phyloP scores from a whole-genome alignment of 352 stramenopile species.

The Blastocystis sp. region DNA sequence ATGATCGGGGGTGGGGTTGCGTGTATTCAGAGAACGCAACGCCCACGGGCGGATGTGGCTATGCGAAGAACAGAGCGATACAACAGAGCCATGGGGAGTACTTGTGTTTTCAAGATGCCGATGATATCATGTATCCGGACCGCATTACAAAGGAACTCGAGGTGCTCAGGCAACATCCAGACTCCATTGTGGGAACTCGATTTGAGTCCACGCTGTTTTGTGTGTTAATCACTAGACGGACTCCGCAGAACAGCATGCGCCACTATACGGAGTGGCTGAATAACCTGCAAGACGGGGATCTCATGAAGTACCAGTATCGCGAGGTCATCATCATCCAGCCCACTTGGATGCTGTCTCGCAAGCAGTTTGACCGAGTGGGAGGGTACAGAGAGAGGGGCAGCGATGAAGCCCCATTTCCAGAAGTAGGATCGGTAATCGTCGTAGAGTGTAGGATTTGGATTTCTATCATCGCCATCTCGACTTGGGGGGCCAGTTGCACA shows the following conservation, averaged over 20 bases:
- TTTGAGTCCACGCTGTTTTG: constrained; percentile 54
- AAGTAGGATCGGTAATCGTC: not conserved
- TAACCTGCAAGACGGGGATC: constrained; percentile 61
- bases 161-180: constrained; percentile 36
- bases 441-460: constrained; percentile 51
- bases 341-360: constrained; percentile 70
- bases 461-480: constrained; percentile 70
- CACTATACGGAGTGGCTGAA: constrained; percentile 71
- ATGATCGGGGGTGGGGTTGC: not conserved
- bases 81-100: constrained; percentile 40
- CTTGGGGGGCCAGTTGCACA: constrained; percentile 17
- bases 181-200: constrained; percentile 69
- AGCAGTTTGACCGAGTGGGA: constrained; percentile 66
- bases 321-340: constrained; percentile 72
- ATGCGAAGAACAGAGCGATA: constrained; percentile 69
- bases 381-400: constrained; percentile 43
- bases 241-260: constrained; percentile 69
- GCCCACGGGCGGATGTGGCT: constrained; percentile 60
- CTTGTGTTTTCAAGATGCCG: constrained; percentile 71
- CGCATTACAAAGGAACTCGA: constrained; percentile 69
- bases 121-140: constrained; percentile 71
- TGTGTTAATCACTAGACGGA: constrained; percentile 50
- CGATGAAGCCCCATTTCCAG: constrained; percentile 19
- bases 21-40: constrained; percentile 49
- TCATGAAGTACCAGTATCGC: constrained; percentile 70